Base-by-base conservation (phyloP, 306 rosid species). In the Fragaria ananassa region DNA sequence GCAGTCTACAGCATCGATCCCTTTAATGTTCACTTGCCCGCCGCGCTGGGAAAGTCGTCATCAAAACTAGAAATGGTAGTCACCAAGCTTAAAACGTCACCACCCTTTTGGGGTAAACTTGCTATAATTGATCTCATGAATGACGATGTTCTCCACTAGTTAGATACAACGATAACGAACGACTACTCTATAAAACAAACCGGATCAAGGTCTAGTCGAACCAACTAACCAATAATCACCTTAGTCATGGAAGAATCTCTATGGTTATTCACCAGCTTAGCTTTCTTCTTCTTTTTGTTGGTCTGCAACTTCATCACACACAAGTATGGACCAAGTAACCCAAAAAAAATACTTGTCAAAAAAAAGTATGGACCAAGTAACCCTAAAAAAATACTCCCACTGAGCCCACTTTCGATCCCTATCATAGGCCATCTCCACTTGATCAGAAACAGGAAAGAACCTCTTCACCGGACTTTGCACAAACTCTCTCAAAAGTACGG, bases 341-440 rank as follows among this genome's bases (percentile, higher is more conserved):
- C 68, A 6, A 31, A 8, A 15, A 31, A 8, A n/a, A n/a, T n/a
- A n/a, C n/a, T n/a, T n/a, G n/a, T n/a, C 68, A 6, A 31, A 8
- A 15, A 31, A 8, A 76, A 8, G 65, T 58, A 60, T 10, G 4
- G 37, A 35, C 18, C 17, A 60, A 60, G 37, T 23, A 31, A 31
- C 68, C 68, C 68, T 15, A 31, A 8, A 15, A 31, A 62, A 31
- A 6, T 31, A 13, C 45, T 74, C 2, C 90, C 93, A 42, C 88
- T 87, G 1, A 70, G 72, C n/a, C 90, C 90, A 50, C 82, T 79
- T 6, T 12, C 83, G 31, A 57, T 86, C 23, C 92, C 92, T 6
- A 1, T 84, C 51, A 80, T 88, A 42, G 90, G 90, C 3, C 88
- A 88, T 72, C 81, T 84, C 21, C 90, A 86, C 15, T 80, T 86